Evolutionary conservation across 2,329 filamentous ascomycete species (phyloP), one percentile per base, ranked within the genome.

Genomic region (Alternaria sp.): DNA sequence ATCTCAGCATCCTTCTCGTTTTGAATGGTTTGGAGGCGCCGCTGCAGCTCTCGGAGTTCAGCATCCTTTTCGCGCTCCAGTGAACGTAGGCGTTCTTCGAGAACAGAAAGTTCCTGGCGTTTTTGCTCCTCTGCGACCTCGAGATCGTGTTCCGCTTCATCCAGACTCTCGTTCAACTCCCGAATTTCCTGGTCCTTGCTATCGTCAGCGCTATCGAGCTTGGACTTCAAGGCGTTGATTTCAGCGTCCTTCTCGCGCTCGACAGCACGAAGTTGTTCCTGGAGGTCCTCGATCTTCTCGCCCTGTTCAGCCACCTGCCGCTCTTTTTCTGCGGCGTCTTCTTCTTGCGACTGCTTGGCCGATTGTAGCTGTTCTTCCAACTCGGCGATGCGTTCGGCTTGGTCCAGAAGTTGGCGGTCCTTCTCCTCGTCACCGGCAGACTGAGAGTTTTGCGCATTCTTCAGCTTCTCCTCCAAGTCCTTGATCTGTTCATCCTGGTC

Each of bases 171-270:
- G 52, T 83, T 79, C 8, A 83, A 73, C 15, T 80, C 78, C 19
- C 86, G 86, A 28, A 93, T 77, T 49, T 82, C 82, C 43, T 77
- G 76, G 59, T 88, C 83, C 54, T 75, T 80, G 30, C 70, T 73
- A 7, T 77, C 72, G 17, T 79, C 75, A 1, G 79, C 76, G 36
- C 76, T 73, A 19, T 83, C 79, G 5, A 84, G 73, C 64, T 78
- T 79, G 17, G 79, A 75, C 52, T 81, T 78, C 46, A 85, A 67
- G 4, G 72, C 72, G 30, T 83, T 78, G 54, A 84, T 72, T 67
- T 85, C 81, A 26, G 78, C 75, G 49, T 83, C 81, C 26, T 83
- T 81, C 32, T 80, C 75, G 8, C 62, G 68, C 36, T 72, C 67
- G 13, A 73, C 43, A 11, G 68, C 61, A 17, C 69, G 66, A 5